phyloP scores from a whole-genome alignment of 768 basidiomycete species.

The Austroboletus eburneus region DNA sequence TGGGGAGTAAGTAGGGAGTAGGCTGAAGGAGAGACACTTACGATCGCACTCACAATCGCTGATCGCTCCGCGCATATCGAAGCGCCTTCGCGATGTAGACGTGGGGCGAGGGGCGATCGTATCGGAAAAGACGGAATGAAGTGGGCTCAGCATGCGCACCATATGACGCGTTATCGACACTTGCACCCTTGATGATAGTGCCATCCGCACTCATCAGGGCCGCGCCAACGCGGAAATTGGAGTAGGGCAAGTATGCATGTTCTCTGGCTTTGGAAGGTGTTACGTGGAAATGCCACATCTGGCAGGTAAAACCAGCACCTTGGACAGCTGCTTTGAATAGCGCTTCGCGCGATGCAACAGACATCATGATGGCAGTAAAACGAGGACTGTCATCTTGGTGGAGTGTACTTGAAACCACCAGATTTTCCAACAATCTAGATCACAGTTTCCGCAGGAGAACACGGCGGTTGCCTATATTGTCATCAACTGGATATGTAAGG shows the following conservation, averaged over 20 bases:
- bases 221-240: conserved; percentile 89
- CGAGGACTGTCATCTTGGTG: no score
- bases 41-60: conserved; percentile 85
- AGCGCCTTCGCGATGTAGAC: conserved; percentile 48
- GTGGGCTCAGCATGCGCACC: conserved; percentile 41
- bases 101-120: neutral
- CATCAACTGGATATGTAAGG: no score
- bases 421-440: no score
- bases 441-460: no score
- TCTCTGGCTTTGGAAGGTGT: conserved; percentile 51
- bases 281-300: neutral
- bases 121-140: neutral
- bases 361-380: conserved; percentile 17
- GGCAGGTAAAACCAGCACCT: conserved; percentile 35
- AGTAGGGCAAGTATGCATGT: conserved; percentile 75
- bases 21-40: conserved; percentile 35
- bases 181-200: conserved; percentile 74
- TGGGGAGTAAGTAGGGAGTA: neutral
- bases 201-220: conserved; percentile 71
- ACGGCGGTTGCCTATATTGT: no score
- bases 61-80: conserved; percentile 92
- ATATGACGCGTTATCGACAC: conserved; percentile 91
- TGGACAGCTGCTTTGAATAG: conserved; percentile 59
- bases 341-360: conserved; percentile 40
- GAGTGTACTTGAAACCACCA: no score